phyloP scores from a whole-genome alignment of 176 grass and related monocot genomes.

The Carex parvula region DNA sequence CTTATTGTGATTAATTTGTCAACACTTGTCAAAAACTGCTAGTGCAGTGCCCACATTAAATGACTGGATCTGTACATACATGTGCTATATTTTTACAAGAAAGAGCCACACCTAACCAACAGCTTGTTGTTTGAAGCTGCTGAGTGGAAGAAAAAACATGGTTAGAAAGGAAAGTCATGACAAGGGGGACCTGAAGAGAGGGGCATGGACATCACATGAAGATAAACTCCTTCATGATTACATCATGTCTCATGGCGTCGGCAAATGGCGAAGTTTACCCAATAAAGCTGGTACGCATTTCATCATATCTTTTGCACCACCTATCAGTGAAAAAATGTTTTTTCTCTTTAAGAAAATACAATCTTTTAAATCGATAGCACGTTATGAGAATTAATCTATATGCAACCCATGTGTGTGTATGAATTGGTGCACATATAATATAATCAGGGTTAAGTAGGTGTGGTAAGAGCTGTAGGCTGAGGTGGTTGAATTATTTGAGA shows the following conservation, averaged over 20 bases:
- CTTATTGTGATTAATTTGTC: not conserved
- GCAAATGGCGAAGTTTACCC: conserved; percentile 40
- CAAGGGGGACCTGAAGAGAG: conserved; percentile 36
- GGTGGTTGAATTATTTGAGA: conserved; percentile 19
- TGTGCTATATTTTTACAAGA: conserved; percentile 15
- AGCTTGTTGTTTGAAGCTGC: not conserved
- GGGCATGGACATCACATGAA: conserved; percentile 42
- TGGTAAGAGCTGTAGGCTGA: conserved; percentile 19
- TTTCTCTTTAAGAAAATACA: not conserved
- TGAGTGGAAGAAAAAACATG: conserved; percentile 4
- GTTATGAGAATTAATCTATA: not conserved
- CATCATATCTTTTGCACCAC: not conserved
- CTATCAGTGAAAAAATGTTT: not conserved
- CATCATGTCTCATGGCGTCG: conserved; percentile 31
- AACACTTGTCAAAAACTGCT: not conserved
- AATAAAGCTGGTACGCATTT: conserved; percentile 34
- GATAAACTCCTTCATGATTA: conserved; percentile 44
- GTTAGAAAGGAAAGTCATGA: conserved; percentile 23
- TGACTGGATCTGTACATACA: not conserved
- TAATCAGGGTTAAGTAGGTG: conserved; percentile 12
- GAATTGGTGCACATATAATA: not conserved
- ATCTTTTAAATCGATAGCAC: not conserved
- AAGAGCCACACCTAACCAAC: not conserved
- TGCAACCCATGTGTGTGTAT: not conserved
- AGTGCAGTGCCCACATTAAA: not conserved